Conservation (phyloP, 2,329 filamentous ascomycete species). For the Colletotrichum sp. region DNA sequence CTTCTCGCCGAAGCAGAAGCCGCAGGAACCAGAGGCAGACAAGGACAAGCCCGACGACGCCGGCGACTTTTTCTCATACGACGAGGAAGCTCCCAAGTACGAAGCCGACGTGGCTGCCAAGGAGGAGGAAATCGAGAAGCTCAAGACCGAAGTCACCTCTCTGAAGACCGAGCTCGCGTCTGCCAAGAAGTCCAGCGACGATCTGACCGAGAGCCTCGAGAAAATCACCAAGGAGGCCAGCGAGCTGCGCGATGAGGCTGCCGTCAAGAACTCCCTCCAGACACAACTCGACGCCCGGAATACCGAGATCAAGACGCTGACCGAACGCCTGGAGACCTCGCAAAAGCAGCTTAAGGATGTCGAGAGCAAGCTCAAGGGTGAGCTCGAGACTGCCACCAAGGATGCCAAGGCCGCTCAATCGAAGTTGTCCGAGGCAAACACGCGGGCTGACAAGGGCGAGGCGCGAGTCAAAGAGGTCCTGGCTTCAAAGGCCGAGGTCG, state of each 20-base stretch:
- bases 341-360: constrained; percentile 50
- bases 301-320: constrained; percentile 54
- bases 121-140: constrained; percentile 70
- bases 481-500: constrained; percentile 45
- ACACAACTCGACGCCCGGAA: constrained; percentile 54
- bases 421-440: constrained; percentile 29
- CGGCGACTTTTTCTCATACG: constrained; percentile 89
- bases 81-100: constrained; percentile 84
- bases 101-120: constrained; percentile 76
- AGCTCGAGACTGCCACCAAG: constrained; percentile 29
- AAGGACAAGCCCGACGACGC: constrained; percentile 36
- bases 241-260: constrained; percentile 46
- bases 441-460: constrained; percentile 31
- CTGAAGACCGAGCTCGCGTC: constrained; percentile 75
- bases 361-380: constrained; percentile 36
- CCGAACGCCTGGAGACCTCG: constrained; percentile 50
- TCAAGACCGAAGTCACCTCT: constrained; percentile 71
- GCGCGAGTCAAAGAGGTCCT: constrained; percentile 34
- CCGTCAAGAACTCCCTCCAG: constrained; percentile 51
- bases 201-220: constrained; percentile 72
- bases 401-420: constrained; percentile 28
- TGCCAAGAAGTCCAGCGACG: constrained; percentile 72
- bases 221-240: constrained; percentile 68
- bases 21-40: constrained; percentile 32
- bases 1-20: constrained; percentile 54